Evolutionary conservation across 2,329 filamentous ascomycete genomes (phyloP).

Genomic region (Beauveria sp.): DNA sequence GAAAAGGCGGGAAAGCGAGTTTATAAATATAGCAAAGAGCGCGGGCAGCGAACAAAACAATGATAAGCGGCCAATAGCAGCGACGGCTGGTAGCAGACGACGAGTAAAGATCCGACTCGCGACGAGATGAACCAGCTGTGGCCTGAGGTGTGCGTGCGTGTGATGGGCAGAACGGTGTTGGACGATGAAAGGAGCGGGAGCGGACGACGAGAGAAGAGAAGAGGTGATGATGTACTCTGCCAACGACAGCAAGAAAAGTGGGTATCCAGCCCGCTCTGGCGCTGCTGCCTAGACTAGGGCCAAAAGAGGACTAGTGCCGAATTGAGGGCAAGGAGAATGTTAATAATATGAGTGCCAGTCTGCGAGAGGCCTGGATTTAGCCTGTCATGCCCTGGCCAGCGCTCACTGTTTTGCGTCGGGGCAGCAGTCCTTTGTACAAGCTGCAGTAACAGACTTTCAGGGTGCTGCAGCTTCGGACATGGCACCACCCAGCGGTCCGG

Average conservation of each 20-base stretch:
- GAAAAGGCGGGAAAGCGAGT: background rate
- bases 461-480: background rate
- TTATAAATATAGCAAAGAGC: slow-evolving; percentile 5
- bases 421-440: slow-evolving; percentile 9
- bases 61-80: background rate
- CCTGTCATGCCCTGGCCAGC: slow-evolving; percentile 11
- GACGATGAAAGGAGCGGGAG: background rate
- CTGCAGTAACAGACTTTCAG: slow-evolving; percentile 13
- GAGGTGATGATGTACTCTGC: slow-evolving; percentile 11
- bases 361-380: slow-evolving; percentile 19
- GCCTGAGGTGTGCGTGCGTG: slow-evolving; percentile 14
- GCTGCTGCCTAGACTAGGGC: slow-evolving; percentile 26
- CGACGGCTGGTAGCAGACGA: slow-evolving; percentile 2
- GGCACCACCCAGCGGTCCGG: slow-evolving; percentile 1
- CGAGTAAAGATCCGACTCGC: slow-evolving; percentile 2
- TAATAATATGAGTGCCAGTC: background rate
- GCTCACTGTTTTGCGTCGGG: background rate
- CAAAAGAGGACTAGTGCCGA: slow-evolving; percentile 17
- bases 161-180: slow-evolving; percentile 9
- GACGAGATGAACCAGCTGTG: slow-evolving; percentile 5
- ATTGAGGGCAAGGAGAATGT: background rate
- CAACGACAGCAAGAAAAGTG: slow-evolving; percentile 14
- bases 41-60: background rate
- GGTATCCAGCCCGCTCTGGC: slow-evolving; percentile 21
- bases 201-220: slow-evolving; percentile 7